These are phyloP conservation scores for Penicillium canescens DNA, from an alignment of 495 filamentous ascomycete genomes.

Conservation along the genomic window DNA sequence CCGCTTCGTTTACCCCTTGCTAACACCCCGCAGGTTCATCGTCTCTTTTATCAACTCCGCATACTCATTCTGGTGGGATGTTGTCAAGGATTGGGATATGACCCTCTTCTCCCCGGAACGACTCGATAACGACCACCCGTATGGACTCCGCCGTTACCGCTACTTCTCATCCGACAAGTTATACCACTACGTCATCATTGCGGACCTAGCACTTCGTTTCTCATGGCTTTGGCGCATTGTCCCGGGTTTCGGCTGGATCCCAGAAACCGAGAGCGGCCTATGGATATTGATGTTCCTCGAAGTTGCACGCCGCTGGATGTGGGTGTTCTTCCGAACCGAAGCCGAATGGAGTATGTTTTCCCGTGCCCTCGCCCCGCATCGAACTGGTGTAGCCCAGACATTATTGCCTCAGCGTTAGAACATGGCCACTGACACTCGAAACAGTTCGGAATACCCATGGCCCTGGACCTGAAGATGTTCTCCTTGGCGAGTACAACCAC, in stretches of 20 bases:
- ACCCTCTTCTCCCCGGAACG: conserved; percentile 65
- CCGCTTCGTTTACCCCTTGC: background rate
- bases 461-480: conserved; percentile 53
- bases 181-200: conserved; percentile 79
- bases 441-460: conserved; percentile 57
- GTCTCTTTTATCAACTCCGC: conserved; percentile 76
- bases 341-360: conserved; percentile 74
- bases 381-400: background rate
- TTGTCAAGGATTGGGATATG: conserved; percentile 95
- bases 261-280: conserved; percentile 80
- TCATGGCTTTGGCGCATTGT: conserved; percentile 87
- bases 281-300: conserved; percentile 88
- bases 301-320: conserved; percentile 86
- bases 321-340: conserved; percentile 95
- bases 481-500: conserved; percentile 51
- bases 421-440: background rate
- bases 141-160: conserved; percentile 71
- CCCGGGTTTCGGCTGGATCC: conserved; percentile 75
- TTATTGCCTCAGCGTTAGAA: background rate
- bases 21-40: conserved; percentile 43
- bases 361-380: background rate
- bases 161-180: conserved; percentile 65
- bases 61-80: conserved; percentile 98
- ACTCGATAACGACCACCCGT: conserved; percentile 64
- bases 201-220: conserved; percentile 80